Conservation (phyloP, 768 basidiomycete species). For the Hebeloma cylindrosporum region DNA sequence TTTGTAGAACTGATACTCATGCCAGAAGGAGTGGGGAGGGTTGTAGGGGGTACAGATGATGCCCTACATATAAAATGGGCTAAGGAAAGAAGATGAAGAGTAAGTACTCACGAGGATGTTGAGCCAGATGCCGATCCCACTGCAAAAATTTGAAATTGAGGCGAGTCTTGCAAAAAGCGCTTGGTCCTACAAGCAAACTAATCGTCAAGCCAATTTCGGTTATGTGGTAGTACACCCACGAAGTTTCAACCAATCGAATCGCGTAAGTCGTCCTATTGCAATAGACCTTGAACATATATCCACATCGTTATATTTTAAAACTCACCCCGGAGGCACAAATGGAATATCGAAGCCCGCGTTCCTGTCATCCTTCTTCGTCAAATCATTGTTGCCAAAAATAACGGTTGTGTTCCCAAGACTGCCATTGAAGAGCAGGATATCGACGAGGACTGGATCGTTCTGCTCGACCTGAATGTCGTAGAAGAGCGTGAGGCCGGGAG, state of each 20-base stretch:
- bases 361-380: conserved; percentile 2
- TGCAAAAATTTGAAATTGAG: conserved; percentile 1
- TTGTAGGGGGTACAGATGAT: neutral
- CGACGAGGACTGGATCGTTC: neutral
- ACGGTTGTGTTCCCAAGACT: neutral
- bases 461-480: neutral
- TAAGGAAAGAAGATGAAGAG: too few species aligned
- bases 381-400: conserved; percentile 2
- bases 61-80: too few species aligned
- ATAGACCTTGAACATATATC: neutral
- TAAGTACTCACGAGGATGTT: neutral
- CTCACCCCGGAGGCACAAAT: neutral
- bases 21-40: neutral
- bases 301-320: neutral
- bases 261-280: neutral
- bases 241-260: conserved; percentile 1
- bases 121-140: neutral
- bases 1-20: neutral
- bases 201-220: too few species aligned
- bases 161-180: neutral
- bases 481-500: neutral
- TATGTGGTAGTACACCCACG: too few species aligned
- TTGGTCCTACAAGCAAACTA: too few species aligned
- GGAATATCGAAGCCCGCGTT: conserved; percentile 1
- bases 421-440: conserved; percentile 1